phyloP scores from a whole-genome alignment of 306 rosid genomes.

The Malus sylvestris region DNA sequence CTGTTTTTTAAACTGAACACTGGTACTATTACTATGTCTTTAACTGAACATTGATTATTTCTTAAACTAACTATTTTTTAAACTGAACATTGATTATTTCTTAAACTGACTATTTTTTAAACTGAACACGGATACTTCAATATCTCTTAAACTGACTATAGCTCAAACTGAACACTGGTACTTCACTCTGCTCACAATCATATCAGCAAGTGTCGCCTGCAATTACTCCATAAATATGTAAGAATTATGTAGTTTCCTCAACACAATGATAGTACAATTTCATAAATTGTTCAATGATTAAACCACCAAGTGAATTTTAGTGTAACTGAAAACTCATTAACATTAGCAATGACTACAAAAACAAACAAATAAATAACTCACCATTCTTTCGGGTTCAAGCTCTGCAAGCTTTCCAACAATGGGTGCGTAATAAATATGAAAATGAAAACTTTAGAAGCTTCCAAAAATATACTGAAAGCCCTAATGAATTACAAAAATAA shows the following conservation, averaged over 20 bases:
- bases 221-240: slow-evolving; percentile 10
- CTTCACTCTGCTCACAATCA: no score
- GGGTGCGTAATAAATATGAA: neutral
- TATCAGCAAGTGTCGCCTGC: slow-evolving; percentile 89
- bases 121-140: no score
- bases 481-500: neutral
- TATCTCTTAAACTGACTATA: no score
- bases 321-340: neutral
- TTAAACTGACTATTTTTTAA: no score
- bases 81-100: no score
- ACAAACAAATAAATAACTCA: neutral
- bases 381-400: slow-evolving; percentile 15
- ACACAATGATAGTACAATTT: neutral
- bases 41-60: no score
- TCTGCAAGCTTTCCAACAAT: neutral
- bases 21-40: no score
- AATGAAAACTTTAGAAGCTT: neutral
- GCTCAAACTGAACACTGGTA: no score
- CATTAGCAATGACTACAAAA: neutral
- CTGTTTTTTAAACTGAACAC: no score
- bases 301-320: no score
- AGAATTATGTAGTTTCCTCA: neutral
- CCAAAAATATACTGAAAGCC: neutral
- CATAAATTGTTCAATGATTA: neutral
- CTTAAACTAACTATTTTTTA: no score